phyloP scores from a whole-genome alignment of 371 early-diverging fungal species.

The Funneliformis caledonium region DNA sequence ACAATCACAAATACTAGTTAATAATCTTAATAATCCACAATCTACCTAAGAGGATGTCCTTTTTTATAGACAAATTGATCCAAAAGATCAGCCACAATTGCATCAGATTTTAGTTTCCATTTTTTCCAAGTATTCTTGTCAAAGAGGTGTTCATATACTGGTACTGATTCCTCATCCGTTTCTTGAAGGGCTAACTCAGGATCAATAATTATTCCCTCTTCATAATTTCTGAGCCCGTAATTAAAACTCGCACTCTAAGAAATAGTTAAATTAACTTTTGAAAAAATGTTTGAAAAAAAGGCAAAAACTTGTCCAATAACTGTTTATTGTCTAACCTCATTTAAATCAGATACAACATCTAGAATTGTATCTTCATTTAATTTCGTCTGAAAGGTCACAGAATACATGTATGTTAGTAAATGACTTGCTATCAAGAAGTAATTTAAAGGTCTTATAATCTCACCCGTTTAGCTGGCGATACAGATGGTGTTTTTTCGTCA shows the following conservation, averaged over 20 bases:
- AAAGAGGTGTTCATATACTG: too few species aligned
- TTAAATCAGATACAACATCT: background rate
- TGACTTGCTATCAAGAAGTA: too few species aligned
- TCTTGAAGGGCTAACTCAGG: slow-evolving; percentile 15
- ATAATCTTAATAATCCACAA: background rate
- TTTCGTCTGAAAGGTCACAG: too few species aligned
- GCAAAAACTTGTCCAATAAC: background rate
- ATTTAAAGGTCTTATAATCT: too few species aligned
- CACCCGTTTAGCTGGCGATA: too few species aligned
- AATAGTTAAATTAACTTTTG: slow-evolving; percentile 15
- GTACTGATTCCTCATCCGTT: background rate
- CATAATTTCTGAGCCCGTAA: background rate
- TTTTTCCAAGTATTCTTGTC: slow-evolving; percentile 6
- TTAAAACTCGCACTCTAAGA: background rate
- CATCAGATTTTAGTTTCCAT: background rate
- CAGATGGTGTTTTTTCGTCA: too few species aligned
- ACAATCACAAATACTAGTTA: too few species aligned
- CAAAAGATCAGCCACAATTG: background rate
- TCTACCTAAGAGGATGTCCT: slow-evolving; percentile 26
- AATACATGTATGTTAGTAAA: too few species aligned
- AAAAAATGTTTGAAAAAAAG: slow-evolving; percentile 20
- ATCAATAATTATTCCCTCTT: slow-evolving; percentile 8
- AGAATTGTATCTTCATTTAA: background rate
- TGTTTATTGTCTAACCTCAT: background rate
- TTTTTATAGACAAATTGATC: background rate